These are phyloP conservation scores for Colletotrichum sp. DNA, from an alignment of 2,329 filamentous ascomycete species.

Conservation along the genomic window DNA sequence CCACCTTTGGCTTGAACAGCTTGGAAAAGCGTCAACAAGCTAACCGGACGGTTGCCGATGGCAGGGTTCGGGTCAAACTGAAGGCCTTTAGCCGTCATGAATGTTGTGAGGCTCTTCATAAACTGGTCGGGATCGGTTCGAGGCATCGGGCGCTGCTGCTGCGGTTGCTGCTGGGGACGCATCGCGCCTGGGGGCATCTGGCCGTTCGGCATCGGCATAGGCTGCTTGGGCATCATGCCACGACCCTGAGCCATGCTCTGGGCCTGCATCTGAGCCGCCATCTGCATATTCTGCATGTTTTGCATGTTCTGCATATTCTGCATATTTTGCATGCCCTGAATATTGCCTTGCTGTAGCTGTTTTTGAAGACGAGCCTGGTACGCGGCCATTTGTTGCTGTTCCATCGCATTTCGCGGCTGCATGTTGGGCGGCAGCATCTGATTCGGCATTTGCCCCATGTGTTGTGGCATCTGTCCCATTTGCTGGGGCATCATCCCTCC, in stretches of 20 bases:
- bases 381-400: constrained; percentile 75
- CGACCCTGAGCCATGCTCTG: constrained; percentile 44
- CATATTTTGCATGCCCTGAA: constrained; percentile 50
- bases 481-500: constrained; percentile 56
- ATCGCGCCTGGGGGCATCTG: constrained; percentile 57
- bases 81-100: constrained; percentile 77
- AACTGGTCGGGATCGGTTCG: constrained; percentile 69
- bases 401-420: constrained; percentile 62
- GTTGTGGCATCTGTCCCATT: constrained; percentile 52
- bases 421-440: constrained; percentile 38
- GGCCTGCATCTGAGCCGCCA: constrained; percentile 57
- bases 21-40: constrained; percentile 79
- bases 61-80: constrained; percentile 77
- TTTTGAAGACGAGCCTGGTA: constrained; percentile 87
- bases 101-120: constrained; percentile 76
- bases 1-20: constrained; percentile 77
- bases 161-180: constrained; percentile 52
- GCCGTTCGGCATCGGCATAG: constrained; percentile 58
- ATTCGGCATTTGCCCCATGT: constrained; percentile 35
- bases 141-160: constrained; percentile 40
- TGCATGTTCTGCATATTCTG: constrained; percentile 44
- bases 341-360: constrained; percentile 69
- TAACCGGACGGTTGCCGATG: constrained; percentile 76
- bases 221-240: constrained; percentile 60
- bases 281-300: constrained; percentile 44